phyloP scores from a whole-genome alignment of 495 filamentous ascomycete genomes.

The Penicillium canescens region DNA sequence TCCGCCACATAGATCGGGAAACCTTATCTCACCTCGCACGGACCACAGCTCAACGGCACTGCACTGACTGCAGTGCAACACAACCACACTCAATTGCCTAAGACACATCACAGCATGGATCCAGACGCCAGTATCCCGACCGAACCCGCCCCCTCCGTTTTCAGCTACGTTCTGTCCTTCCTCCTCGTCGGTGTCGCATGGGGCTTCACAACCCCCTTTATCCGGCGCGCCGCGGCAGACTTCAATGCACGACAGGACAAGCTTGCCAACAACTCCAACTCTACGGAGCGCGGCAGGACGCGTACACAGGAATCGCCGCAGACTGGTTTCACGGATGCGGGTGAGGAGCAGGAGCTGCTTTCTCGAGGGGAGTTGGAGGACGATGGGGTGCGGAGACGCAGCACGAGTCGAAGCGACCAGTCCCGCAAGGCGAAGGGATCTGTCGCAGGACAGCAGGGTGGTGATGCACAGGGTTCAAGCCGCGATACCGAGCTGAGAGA shows the following conservation, averaged over 20 bases:
- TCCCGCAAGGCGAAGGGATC: not conserved
- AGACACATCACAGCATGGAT: constrained; percentile 20
- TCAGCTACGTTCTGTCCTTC: constrained; percentile 85
- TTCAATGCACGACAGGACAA: constrained; percentile 53
- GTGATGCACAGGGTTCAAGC: not conserved
- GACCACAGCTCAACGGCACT: not conserved
- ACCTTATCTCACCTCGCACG: constrained; percentile 4
- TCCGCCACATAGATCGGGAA: constrained; percentile 1
- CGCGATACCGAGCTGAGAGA: not conserved
- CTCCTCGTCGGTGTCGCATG: constrained; percentile 89
- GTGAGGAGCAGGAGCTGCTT: constrained; percentile 26
- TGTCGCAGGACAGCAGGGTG: not conserved
- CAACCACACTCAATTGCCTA: not conserved
- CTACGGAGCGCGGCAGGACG: constrained; percentile 13
- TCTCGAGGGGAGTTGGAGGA: not conserved
- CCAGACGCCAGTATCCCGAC: constrained; percentile 27
- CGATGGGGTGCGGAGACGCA: constrained; percentile 15
- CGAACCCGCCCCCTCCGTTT: constrained; percentile 62
- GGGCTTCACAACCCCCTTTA: constrained; percentile 64
- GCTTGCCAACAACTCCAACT: constrained; percentile 4
- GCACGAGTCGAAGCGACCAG: constrained; percentile 12
- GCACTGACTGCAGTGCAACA: not conserved
- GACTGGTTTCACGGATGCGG: not conserved
- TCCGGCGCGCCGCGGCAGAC: constrained; percentile 58
- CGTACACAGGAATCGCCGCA: constrained; percentile 1